Evolutionary conservation across 306 rosid genomes (phyloP).

Genomic region (Cicer cuneatum): DNA sequence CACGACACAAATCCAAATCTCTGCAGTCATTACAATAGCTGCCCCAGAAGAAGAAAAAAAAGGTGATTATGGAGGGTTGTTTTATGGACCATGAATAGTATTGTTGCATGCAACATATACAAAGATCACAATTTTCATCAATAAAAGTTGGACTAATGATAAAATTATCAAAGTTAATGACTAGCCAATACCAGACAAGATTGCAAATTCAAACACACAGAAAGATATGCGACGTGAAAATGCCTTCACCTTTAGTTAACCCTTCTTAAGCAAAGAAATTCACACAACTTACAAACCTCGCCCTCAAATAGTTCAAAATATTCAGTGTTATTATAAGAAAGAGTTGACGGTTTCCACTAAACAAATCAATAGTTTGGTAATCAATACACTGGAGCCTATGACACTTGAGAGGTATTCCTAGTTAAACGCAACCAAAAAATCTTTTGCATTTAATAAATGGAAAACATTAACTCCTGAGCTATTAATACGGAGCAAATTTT

Average conservation of each 20-base stretch:
- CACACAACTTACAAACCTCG: background rate
- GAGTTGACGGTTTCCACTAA: background rate
- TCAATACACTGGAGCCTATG: background rate
- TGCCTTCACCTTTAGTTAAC: background rate
- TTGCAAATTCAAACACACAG: slow-evolving; percentile 16
- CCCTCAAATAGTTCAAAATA: slow-evolving; percentile 1
- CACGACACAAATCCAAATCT: slow-evolving; percentile 88
- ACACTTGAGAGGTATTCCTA: background rate
- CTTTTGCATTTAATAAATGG: background rate
- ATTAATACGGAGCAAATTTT: slow-evolving; percentile 16
- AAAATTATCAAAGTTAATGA: slow-evolving; percentile 21
- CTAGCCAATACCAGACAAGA: background rate
- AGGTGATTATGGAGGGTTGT: slow-evolving; percentile 17
- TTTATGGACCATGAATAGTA: background rate
- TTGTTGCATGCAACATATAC: slow-evolving; percentile 11
- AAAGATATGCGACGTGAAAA: slow-evolving; percentile 17
- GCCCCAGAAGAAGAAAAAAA: slow-evolving; percentile 23
- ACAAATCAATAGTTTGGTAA: slow-evolving; percentile 14
- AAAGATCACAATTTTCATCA: background rate
- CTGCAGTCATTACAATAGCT: slow-evolving; percentile 92
- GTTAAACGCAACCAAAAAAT: background rate
- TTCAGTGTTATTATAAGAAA: background rate
- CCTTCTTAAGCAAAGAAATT: slow-evolving; percentile 36
- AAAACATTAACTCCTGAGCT: background rate
- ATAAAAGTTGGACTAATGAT: background rate